These are phyloP conservation scores for Areca catechu DNA, from an alignment of 176 grass and related monocot genomes.

Conservation along the genomic window DNA sequence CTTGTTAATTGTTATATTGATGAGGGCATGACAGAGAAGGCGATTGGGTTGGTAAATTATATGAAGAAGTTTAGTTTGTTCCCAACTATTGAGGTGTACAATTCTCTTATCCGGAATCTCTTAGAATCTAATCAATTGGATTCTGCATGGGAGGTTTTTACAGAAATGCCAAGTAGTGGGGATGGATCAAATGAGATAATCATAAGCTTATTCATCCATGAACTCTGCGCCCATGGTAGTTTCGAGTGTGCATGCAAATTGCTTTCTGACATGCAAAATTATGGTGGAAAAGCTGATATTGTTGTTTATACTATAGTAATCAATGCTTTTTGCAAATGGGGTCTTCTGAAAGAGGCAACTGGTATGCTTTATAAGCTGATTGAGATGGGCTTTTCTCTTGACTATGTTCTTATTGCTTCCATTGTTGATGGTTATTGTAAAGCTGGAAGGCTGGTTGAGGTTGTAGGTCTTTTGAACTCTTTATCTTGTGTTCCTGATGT, in stretches of 20 bases:
- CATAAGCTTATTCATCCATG: conserved; percentile 9
- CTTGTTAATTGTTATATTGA: conserved; percentile 16
- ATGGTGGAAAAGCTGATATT: conserved; percentile 1
- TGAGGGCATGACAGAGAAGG: neutral
- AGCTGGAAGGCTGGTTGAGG: conserved; percentile 18
- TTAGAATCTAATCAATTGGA: conserved; percentile 6
- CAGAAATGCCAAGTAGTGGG: neutral
- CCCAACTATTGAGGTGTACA: neutral
- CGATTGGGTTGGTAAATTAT: neutral
- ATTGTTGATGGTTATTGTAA: conserved; percentile 17
- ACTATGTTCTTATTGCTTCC: conserved; percentile 10
- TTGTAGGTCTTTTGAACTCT: neutral
- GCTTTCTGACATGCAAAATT: conserved; percentile 8
- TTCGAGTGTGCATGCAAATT: conserved; percentile 5
- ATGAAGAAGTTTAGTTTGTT: conserved; percentile 12
- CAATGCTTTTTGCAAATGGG: conserved; percentile 4
- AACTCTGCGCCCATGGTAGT: neutral
- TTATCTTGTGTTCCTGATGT: conserved; percentile 6
- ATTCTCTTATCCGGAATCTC: neutral
- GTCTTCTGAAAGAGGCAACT: conserved; percentile 16
- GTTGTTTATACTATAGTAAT: conserved; percentile 19
- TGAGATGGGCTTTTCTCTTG: conserved; percentile 9
- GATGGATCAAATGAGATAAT: neutral
- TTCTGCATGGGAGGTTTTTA: conserved; percentile 10
- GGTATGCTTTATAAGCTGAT: conserved; percentile 16